Evolutionary conservation across 2,329 filamentous ascomycete genomes (phyloP), one percentile per base, ranked within the genome.

Genomic region (Paraconiothyrium sp.): DNA sequence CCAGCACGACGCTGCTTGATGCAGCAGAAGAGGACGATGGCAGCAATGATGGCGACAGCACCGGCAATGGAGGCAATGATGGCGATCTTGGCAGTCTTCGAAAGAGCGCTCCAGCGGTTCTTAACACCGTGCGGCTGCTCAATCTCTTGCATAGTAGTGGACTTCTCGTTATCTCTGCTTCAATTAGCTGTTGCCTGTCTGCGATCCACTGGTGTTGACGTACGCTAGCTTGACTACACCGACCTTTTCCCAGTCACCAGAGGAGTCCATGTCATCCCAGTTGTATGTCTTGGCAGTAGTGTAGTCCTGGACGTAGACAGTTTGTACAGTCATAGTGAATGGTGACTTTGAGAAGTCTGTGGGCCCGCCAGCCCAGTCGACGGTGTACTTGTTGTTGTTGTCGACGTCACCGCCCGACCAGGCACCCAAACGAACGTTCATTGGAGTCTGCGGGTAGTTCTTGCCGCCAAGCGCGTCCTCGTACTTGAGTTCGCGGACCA

Each of bases 291-390:
- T 87, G 50, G 80, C 83, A 0, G 88, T 87, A 54, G 83, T 85
- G 72, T 85, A 86, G 79, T 86, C 88, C 64, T 79, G 71, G 57
- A 85, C 82, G 34, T 83, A 81, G 37, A 88, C 79, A 34, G 84
- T 87, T 82, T 91, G 86, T 66, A 94, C 85, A 62, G 86, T 88
- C 91, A 94, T 94, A 69, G 84, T 88, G 81, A 87, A 94, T 0
- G 92, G 92, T 0, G 83, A 89, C 30, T 86, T 72, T 54, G 76
- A 74, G 76, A 89, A 94, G 75, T 93, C 84, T 46, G 90, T 92
- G 56, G 82, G 80, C 62, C 90, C 90, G 66, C 89, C 90, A 59
- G 88, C 87, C 88, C 88, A 90, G 62, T 85, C 67, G 6, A 75
- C 68, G 16, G 72, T 70, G 57, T 70, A 72, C 16, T 67, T 65